Evolutionary conservation across 1,284 basidiomycete genomes (phyloP), one percentile per base, ranked within the genome.

Genomic region (Moniliophthora roreri): DNA sequence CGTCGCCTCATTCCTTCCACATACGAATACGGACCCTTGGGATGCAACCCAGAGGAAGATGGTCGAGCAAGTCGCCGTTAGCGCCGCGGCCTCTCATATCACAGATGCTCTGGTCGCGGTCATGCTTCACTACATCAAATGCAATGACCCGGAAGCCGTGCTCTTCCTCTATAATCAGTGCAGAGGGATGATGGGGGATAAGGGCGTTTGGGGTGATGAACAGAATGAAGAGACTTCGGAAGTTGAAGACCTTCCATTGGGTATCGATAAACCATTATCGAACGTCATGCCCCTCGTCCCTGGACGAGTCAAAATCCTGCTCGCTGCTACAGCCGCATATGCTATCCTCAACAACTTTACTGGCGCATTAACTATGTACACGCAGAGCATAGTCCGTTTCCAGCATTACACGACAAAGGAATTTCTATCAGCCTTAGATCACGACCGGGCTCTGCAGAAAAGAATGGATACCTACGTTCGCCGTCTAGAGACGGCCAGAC

Each of bases 251-350:
- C 56, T 51, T 32, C 45, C 42, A 20, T 40, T 48, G 15, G 48
- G 52, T 37, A 21, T 38, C 16, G 44, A 28, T 63, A 26, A 59
- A 54, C 34, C 54, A 63, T 16, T 58, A 63, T 46, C 55, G 60
- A 40, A 48, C 47, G 47, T 32, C 54, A 42, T 50, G 58, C 24
- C 55, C 53, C 21, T 51, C 24, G 51, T 58, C 47, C 70, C 67
- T 4, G 70, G 70, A 23, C 71, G 66, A 21, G 60, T 69, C 35
- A 69, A 73, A 2, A 61, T 85, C 36, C 67, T 87, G 34, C 69
- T 85, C 32, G 72, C 74, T 6, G 79, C 73, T 1, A 67, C 82
- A 15, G 71, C 80, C n/a, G 88, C 89, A 10, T 70, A 83, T 65
- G 81, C 83, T 3, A 75, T 82, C 63, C 68, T 69, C 34, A 68